Conservation (phyloP, 2,329 filamentous ascomycete species). For the Aquanectria penicillioides region DNA sequence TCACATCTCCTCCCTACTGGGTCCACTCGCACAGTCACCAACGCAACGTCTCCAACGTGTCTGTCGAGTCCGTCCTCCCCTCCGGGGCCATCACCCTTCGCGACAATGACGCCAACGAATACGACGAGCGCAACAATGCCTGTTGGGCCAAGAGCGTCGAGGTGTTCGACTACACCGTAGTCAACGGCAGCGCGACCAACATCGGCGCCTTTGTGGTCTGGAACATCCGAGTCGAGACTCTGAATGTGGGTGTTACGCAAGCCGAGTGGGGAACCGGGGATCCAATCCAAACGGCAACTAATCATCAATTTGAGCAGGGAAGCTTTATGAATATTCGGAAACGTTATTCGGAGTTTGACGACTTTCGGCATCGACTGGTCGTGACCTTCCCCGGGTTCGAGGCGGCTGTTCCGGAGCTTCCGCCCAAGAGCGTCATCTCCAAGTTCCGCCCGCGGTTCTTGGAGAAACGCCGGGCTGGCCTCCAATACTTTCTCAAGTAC, state of each 20-base stretch:
- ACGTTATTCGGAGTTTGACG: constrained; percentile 94
- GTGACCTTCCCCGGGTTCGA: constrained; percentile 85
- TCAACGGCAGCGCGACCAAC: constrained; percentile 66
- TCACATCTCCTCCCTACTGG: constrained; percentile 59
- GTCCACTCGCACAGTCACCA: constrained; percentile 47
- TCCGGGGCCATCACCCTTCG: constrained; percentile 67
- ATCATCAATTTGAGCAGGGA: constrained; percentile 54
- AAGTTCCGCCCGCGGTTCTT: constrained; percentile 87
- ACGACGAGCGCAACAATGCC: constrained; percentile 62
- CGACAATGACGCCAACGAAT: constrained; percentile 67
- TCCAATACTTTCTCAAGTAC: constrained; percentile 95
- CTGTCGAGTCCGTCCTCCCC: constrained; percentile 59
- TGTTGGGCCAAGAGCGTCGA: constrained; percentile 74
- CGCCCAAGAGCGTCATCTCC: constrained; percentile 90
- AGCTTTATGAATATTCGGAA: constrained; percentile 71
- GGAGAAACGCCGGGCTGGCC: constrained; percentile 81
- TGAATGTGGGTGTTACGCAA: constrained; percentile 67
- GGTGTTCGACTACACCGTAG: constrained; percentile 65
- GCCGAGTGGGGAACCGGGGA: not conserved
- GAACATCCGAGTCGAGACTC: constrained; percentile 88
- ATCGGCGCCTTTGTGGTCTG: constrained; percentile 95
- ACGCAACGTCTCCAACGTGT: constrained; percentile 55
- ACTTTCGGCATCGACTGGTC: constrained; percentile 77
- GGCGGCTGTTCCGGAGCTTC: constrained; percentile 87
- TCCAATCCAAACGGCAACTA: not conserved